Conservation (phyloP, 1,284 basidiomycete genomes). For the Ganoderma meredithae region DNA sequence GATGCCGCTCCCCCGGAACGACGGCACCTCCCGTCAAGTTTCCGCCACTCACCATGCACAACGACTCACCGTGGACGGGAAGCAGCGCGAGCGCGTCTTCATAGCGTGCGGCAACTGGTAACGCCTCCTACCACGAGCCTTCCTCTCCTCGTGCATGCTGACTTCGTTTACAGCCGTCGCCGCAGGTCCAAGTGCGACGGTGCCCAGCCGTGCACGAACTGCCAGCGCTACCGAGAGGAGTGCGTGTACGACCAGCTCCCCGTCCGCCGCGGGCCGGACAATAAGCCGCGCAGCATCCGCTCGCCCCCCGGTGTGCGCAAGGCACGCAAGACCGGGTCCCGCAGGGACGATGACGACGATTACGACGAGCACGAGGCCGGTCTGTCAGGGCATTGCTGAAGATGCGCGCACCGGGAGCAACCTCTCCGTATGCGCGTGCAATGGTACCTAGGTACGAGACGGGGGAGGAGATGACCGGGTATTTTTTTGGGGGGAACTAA, state of each 20-base stretch:
- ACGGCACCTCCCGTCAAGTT: neutral
- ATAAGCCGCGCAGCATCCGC: conserved; percentile 29
- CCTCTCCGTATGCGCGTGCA: neutral
- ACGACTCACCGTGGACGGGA: conserved; percentile 28
- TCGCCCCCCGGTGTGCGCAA: conserved; percentile 24
- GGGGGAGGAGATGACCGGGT: neutral
- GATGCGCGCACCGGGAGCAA: neutral
- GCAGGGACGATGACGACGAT: conserved; percentile 8
- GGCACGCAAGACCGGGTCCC: conserved; percentile 9
- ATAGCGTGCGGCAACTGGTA: conserved; percentile 30
- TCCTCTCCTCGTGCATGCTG: neutral
- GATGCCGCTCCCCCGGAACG: neutral
- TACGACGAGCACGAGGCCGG: neutral
- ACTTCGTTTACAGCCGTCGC: conserved; percentile 14
- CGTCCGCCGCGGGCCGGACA: conserved; percentile 32
- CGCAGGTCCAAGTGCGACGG: conserved; percentile 41
- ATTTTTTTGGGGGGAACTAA: neutral
- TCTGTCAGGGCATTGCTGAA: neutral
- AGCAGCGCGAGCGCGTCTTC: conserved; percentile 28
- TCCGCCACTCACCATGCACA: conserved; percentile 21
- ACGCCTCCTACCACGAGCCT: neutral
- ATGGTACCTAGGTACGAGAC: neutral
- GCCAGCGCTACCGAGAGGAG: conserved; percentile 28
- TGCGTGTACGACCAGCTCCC: conserved; percentile 25
- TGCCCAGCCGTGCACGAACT: conserved; percentile 36